A percentile compares a stretch with the other conserved stretches of the same genome.
Evolutionary conservation across 2,329 filamentous ascomycete species (phyloP).

Genomic region (Dothistroma septosporum): DNA sequence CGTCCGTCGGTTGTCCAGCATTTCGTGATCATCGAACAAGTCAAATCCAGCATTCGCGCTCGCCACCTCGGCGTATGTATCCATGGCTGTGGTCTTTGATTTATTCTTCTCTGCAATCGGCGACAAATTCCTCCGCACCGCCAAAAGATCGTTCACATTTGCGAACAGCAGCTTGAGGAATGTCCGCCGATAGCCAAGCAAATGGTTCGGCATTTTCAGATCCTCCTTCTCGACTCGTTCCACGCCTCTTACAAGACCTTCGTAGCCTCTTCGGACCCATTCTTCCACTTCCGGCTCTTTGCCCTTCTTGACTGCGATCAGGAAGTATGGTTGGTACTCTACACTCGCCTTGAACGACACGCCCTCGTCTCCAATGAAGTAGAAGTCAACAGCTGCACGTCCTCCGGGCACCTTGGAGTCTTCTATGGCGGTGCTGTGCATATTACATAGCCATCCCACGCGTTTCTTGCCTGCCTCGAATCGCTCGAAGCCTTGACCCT

Average conservation of each 20-base stretch:
- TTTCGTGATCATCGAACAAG: conserved; percentile 86
- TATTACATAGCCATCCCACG: conserved; percentile 91
- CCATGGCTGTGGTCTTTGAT: conserved; percentile 93
- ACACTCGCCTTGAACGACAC: conserved; percentile 92
- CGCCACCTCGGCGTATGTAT: conserved; percentile 97
- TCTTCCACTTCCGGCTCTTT: conserved; percentile 93
- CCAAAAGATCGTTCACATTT: conserved; percentile 81
- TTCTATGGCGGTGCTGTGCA: conserved; percentile 81
- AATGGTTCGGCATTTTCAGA: conserved; percentile 74
- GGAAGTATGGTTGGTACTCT: conserved; percentile 94
- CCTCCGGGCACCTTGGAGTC: conserved; percentile 81
- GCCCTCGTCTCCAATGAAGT: conserved; percentile 88
- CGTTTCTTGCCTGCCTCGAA: conserved; percentile 84
- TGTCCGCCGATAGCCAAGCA: conserved; percentile 82
- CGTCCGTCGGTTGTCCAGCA: conserved; percentile 73
- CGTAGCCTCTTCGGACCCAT: conserved; percentile 76
- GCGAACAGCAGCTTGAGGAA: conserved; percentile 83
- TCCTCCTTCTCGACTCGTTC: conserved; percentile 86
- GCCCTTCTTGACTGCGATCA: conserved; percentile 83
- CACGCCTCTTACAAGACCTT: conserved; percentile 75
- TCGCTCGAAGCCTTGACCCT: conserved; percentile 86
- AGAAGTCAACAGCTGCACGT: conserved; percentile 88
- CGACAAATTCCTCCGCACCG: conserved; percentile 77
- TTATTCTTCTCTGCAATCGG: conserved; percentile 95
- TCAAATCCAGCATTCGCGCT: conserved; percentile 81